Evolutionary conservation across 768 basidiomycete genomes (phyloP).

Genomic region (Tricholoma hemisulphureum): DNA sequence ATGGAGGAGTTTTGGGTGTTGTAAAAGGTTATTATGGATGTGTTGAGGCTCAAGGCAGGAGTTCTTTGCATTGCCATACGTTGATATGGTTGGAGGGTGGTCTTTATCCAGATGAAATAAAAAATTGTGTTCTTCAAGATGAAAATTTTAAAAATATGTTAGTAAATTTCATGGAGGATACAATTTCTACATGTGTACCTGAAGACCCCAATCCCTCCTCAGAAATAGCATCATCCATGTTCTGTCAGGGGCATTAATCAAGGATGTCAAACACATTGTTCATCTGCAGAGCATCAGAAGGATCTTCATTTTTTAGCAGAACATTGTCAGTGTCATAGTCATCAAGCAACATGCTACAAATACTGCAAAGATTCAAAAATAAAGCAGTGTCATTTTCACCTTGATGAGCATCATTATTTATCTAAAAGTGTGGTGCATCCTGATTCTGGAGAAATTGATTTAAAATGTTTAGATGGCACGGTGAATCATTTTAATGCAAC

Average conservation of each 20-base stretch:
- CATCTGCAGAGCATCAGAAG: constrained; percentile 2
- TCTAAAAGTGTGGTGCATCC: constrained; percentile 22
- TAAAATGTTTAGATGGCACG: too few species aligned
- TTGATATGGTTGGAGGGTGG: too few species aligned
- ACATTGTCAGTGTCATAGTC: constrained; percentile 33
- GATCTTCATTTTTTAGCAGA: constrained; percentile 23
- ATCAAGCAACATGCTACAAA: too few species aligned
- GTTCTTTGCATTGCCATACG: constrained; percentile 31
- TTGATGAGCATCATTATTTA: constrained; percentile 19
- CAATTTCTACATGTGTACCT: constrained; percentile 24
- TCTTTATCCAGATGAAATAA: constrained; percentile 17
- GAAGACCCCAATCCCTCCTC: constrained; percentile 6
- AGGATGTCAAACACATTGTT: not conserved
- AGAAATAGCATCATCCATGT: constrained; percentile 18
- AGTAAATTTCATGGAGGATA: constrained; percentile 17
- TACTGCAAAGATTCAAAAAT: constrained; percentile 24
- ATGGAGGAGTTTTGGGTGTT: too few species aligned
- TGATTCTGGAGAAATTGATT: constrained; percentile 29
- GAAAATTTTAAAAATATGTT: constrained; percentile 17
- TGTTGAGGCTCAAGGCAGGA: too few species aligned
- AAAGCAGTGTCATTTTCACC: constrained; percentile 29
- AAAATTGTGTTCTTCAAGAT: constrained; percentile 12
- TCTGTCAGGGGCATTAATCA: constrained; percentile 7
- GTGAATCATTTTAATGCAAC: too few species aligned
- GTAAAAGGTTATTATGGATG: too few species aligned